Conservation (phyloP, 257 asterid species). For the Avicennia marina region DNA sequence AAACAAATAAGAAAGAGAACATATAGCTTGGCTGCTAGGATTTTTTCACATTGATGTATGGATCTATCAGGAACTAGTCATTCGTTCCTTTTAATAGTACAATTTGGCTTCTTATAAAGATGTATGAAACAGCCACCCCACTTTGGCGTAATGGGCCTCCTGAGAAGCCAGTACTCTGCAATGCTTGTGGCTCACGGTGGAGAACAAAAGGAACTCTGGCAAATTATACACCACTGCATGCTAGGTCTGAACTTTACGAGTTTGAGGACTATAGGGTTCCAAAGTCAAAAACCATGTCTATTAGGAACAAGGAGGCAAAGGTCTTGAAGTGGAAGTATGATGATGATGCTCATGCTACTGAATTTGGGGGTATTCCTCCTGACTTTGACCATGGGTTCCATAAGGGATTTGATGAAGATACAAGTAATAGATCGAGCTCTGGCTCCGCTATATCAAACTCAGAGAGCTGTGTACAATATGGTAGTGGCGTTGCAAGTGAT, state of each 20-base stretch:
- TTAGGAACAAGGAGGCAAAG: conserved; percentile 61
- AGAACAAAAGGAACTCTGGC: conserved; percentile 91
- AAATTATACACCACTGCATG: conserved; percentile 91
- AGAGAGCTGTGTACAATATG: conserved; percentile 83
- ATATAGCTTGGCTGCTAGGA: no score
- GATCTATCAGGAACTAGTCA: no score
- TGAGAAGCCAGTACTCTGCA: conserved; percentile 96
- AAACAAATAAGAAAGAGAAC: no score
- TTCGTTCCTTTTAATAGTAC: conserved; percentile 9
- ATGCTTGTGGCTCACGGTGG: conserved; percentile 99
- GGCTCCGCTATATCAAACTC: conserved; percentile 95
- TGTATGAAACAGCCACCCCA: conserved; percentile 73
- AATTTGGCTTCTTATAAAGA: conserved; percentile 19
- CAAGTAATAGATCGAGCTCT: conserved; percentile 91
- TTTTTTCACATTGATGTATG: no score
- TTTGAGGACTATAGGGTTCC: conserved; percentile 57
- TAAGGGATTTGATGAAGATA: conserved; percentile 67
- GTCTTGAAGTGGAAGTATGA: conserved; percentile 58
- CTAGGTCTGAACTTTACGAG: conserved; percentile 79
- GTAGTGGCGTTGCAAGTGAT: conserved; percentile 83
- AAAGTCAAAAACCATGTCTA: conserved; percentile 46
- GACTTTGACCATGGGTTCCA: conserved; percentile 52
- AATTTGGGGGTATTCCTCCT: conserved; percentile 38
- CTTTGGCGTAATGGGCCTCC: conserved; percentile 99
- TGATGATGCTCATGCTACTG: conserved; percentile 30